Percentiles rank a stretch among this genome's conserved stretches.
These are phyloP conservation scores for Strigomonas culicis DNA, from an alignment of 208 protist species.

Conservation along the genomic window DNA sequence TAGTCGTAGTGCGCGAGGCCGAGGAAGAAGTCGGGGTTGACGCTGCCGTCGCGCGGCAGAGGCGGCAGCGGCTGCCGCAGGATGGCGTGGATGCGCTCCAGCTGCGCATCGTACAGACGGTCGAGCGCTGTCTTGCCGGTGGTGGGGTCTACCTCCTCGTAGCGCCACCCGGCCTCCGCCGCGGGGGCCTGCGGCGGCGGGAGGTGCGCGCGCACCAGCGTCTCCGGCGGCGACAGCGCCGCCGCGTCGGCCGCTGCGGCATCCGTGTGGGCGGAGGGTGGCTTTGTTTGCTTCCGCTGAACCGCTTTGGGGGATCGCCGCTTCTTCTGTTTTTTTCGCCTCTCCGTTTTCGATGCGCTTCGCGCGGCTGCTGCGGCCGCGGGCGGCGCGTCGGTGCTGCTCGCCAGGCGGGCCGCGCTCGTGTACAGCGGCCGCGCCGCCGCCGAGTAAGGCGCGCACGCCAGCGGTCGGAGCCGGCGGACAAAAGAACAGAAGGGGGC, in stretches of 20 bases:
- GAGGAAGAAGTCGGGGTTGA: slow-evolving; percentile 77
- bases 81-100: slow-evolving; percentile 52
- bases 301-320: neutral
- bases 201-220: neutral
- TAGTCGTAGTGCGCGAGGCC: slow-evolving; percentile 85
- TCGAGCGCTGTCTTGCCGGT: slow-evolving; percentile 66
- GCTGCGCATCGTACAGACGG: slow-evolving; percentile 47
- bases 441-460: no score
- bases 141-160: slow-evolving; percentile 41
- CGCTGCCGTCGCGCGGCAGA: slow-evolving; percentile 63
- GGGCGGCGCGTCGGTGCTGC: neutral
- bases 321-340: neutral
- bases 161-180: slow-evolving; percentile 29
- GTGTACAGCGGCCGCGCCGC: neutral
- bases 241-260: neutral
- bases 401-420: neutral
- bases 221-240: neutral
- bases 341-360: no score
- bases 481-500: neutral
- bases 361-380: no score
- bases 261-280: neutral
- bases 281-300: neutral
- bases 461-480: no score
- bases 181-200: slow-evolving; percentile 1
- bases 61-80: slow-evolving; percentile 67